These are phyloP conservation scores for Capronia americana DNA, from an alignment of 2,329 filamentous ascomycete species.

Conservation along the genomic window DNA sequence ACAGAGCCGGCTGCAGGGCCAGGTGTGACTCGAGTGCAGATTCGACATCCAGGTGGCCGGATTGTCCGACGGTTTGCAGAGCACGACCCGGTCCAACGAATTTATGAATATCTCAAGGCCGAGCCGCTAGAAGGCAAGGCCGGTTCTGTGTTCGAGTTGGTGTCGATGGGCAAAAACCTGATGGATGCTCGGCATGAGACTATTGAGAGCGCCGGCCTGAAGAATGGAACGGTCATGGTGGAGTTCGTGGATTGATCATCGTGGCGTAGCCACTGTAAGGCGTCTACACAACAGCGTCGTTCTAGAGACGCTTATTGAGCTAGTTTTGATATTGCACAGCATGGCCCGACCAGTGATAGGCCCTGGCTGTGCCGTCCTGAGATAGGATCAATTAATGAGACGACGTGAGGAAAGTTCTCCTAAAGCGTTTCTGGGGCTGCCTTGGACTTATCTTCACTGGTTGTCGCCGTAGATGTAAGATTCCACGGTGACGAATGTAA, in stretches of 20 bases:
- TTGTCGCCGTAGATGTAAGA: slow-evolving; percentile 1
- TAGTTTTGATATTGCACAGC: slow-evolving; percentile 6
- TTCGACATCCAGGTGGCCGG: slow-evolving; percentile 82
- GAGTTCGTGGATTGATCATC: slow-evolving; percentile 70
- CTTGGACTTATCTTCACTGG: slow-evolving; percentile 11
- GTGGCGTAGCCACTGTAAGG: slow-evolving; percentile 18
- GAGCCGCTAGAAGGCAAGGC: slow-evolving; percentile 80
- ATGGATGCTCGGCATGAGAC: slow-evolving; percentile 75
- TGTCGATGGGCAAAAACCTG: slow-evolving; percentile 84
- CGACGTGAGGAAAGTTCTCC: not conserved
- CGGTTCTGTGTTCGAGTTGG: slow-evolving; percentile 82
- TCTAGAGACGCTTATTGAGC: slow-evolving; percentile 16
- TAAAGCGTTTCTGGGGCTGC: slow-evolving; percentile 9
- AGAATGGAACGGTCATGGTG: slow-evolving; percentile 94
- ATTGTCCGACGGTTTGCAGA: slow-evolving; percentile 85
- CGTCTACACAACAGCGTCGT: slow-evolving; percentile 15
- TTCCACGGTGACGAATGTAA: slow-evolving; percentile 5
- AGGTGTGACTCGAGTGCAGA: slow-evolving; percentile 86
- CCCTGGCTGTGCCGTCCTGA: not conserved
- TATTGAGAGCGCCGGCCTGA: slow-evolving; percentile 81
- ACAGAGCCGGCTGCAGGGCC: slow-evolving; percentile 76
- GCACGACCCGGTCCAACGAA: slow-evolving; percentile 75
- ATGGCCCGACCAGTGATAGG: not conserved
- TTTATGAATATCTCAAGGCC: slow-evolving; percentile 97
- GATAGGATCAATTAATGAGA: slow-evolving; percentile 8